Evolutionary conservation across 176 grass and related monocot genomes (phyloP), one percentile per base, ranked within the genome.

Genomic region (Juncus inflexus): DNA sequence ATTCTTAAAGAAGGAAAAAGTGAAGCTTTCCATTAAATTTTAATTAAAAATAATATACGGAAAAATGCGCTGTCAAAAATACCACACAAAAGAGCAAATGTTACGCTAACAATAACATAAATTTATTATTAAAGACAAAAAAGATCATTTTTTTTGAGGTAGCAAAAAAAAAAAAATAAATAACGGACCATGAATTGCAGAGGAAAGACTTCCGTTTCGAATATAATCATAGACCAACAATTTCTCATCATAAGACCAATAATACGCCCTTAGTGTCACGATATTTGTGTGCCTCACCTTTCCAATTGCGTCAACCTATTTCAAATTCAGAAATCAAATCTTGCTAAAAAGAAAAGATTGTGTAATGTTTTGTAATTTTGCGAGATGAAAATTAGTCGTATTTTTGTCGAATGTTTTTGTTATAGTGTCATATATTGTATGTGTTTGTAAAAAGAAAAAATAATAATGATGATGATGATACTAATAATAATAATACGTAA

Each of bases 211-310:
- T 6, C 85, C 88, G 78, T 89, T 91, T n/a, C 87, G 68, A 68
- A 97, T 97, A 63, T 84, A 97, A 76, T 97, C 85, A 69, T 97
- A 97, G 42, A 99, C 81, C 40, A 99, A 75, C 55, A 99, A 76
- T 72, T 99, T 99, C 83, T 99, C 94, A 52, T 99, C 88, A 12
- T 77, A 79, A 58, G 94, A 99, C 94, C 94, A 99, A 61, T 92
- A 99, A 73, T 99, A 99, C 39, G 94, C 94, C 75, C 88, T 86
- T 55, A 99, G 72, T 52, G 85, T 64, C 61, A 92, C 83, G 65
- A 99, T 81, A 60, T 92, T 92, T n/a, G 94, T 74, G 84, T 99
- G 94, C 16, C 67, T 78, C 38, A 99, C 94, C 72, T 89, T 99
- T 37, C 85, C 85, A 35, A 99, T 92, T 1, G 94, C 85, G 77